Evolutionary conservation across 768 basidiomycete species (phyloP), one percentile per base, ranked within the genome.

Genomic region (Pulveroboletus sp.): DNA sequence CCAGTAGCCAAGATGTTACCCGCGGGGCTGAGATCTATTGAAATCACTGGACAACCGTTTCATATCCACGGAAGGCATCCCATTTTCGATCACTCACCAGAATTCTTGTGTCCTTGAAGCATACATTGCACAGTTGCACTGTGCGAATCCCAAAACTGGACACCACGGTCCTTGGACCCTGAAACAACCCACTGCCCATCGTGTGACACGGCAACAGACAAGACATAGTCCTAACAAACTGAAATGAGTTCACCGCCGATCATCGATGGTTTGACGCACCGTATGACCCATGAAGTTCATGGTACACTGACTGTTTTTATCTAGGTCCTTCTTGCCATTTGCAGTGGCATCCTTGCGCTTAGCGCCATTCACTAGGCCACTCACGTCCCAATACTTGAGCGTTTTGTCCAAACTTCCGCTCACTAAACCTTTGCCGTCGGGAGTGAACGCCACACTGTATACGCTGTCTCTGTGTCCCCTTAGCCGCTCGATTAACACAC

Each of bases 111-210:
- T 12, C 67, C 84, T 65, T 97, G 94, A 27, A 99, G 75, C 87
- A 95, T 92, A 61, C 90, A 86, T 67, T 98, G 94, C 60, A 93
- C 86, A 35, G 83, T 79, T 34, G 82, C 85, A 12, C 77, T 78
- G 55, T 80, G 76, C 45, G 89, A 82, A 63, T 94, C 90, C 85
- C 89, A 92, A 65, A 95, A 93, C 67, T 94, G 91, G 47, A 99
- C 93, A 1, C 92, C 88, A 12, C 96, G 87, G 66, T 99, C 96
- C 72, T 97, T 97, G 30, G 84, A 86, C 44, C 96, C 95, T 11
- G 91, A 93, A 11, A 96, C 94, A 58, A 98, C 86, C 89, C 93
- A 87, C 56, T 89, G 83, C 52, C 90, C 91, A 68, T 97, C 94
- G 55, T 92, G 87, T 39, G 90, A 92, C 41, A 93, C 89, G 17